phyloP scores from a whole-genome alignment of 148 eudicot species.

The Chenopodium album region DNA sequence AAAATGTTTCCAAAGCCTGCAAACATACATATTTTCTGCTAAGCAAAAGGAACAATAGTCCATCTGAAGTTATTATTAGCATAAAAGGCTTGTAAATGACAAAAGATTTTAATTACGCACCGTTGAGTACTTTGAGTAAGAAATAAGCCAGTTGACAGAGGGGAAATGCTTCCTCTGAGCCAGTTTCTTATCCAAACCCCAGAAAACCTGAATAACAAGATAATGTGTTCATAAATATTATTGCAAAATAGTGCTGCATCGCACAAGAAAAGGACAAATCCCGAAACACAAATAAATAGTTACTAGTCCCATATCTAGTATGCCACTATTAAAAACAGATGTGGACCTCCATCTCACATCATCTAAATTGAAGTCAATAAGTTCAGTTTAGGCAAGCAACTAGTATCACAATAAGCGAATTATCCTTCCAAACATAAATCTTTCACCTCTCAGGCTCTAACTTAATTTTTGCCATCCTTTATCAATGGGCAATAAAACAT shows the following conservation, averaged over 20 bases:
- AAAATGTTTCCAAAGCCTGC: conserved; percentile 88
- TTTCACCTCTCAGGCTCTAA: not conserved
- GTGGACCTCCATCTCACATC: not conserved
- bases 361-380: not conserved
- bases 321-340: not conserved
- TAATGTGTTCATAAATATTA: not conserved
- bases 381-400: not conserved
- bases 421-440: not conserved
- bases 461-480: not conserved
- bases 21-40: conserved; percentile 15
- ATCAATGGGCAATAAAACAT: not conserved
- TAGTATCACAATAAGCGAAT: not conserved
- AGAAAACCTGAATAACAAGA: conserved; percentile 70
- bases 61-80: not conserved
- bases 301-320: not conserved
- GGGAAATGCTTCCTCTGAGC: conserved; percentile 99
- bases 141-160: conserved; percentile 98
- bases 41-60: not conserved
- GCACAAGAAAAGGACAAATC: not conserved
- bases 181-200: conserved; percentile 98
- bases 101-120: conserved; percentile 37
- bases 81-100: not conserved
- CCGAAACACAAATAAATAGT: no score
- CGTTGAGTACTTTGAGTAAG: conserved; percentile 92
- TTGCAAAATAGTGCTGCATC: not conserved